Percentiles rank a stretch among this genome's conserved stretches.
phyloP scores from a whole-genome alignment of 495 filamentous ascomycete species.

The Penicillium maclennaniae region DNA sequence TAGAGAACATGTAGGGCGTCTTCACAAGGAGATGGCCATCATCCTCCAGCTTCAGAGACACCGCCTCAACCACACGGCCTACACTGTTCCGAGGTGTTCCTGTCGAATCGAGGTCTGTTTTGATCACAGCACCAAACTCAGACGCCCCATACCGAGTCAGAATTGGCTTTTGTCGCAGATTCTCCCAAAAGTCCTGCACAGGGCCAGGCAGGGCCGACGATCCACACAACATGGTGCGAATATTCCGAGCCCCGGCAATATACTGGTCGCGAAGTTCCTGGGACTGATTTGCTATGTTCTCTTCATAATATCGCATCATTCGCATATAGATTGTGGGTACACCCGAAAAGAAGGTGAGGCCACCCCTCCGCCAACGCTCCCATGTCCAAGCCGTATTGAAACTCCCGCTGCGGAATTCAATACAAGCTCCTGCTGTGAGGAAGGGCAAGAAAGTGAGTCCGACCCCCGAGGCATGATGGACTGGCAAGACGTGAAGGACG shows the following conservation, averaged over 20 bases:
- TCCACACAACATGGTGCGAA: conserved; percentile 44
- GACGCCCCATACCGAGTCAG: conserved; percentile 46
- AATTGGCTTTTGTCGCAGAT: conserved; percentile 37
- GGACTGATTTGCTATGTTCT: conserved; percentile 17
- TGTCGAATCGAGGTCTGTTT: conserved; percentile 31
- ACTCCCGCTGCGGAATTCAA: conserved; percentile 44
- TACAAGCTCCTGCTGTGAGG: conserved; percentile 37
- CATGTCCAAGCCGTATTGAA: conserved; percentile 49
- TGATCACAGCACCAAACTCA: conserved; percentile 46
- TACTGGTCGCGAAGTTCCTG: conserved; percentile 28
- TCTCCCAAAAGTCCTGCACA: conserved; percentile 44
- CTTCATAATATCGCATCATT: conserved; percentile 45
- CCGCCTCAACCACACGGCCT: conserved; percentile 39
- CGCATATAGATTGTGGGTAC: conserved; percentile 52
- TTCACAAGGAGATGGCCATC: conserved; percentile 38
- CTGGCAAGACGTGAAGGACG: conserved; percentile 40
- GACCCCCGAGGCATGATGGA: conserved; percentile 48
- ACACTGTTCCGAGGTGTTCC: conserved; percentile 34
- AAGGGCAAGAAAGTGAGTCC: conserved; percentile 46
- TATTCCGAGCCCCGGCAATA: conserved; percentile 32
- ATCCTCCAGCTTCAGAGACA: conserved; percentile 35
- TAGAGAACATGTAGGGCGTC: conserved; percentile 43
- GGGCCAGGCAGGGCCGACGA: conserved; percentile 45
- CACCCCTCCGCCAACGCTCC: conserved; percentile 43
- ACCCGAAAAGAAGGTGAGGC: conserved; percentile 44